Evolutionary conservation across 495 filamentous ascomycete genomes (phyloP).

Genomic region (Hypoxylon intermedium): DNA sequence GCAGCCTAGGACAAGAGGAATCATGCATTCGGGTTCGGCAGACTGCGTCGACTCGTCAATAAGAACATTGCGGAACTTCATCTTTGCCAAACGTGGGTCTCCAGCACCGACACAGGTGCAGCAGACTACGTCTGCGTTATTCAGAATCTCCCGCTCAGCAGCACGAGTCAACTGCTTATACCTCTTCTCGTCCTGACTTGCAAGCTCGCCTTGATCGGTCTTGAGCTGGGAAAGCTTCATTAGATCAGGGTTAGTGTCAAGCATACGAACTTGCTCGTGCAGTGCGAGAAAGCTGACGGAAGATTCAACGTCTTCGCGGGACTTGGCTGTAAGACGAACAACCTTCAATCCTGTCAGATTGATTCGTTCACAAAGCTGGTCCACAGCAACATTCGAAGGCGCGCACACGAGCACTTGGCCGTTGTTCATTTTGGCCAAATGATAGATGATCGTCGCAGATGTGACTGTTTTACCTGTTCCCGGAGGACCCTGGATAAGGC

Average conservation of each 20-base stretch:
- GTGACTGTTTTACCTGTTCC: constrained; percentile 99
- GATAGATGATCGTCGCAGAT: constrained; percentile 98
- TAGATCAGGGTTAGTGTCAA: constrained; percentile 93
- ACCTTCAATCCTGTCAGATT: constrained; percentile 94
- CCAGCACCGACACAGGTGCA: constrained; percentile 98
- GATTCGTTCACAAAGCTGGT: constrained; percentile 97
- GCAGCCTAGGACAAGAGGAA: constrained; percentile 94
- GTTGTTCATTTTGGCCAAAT: constrained; percentile 92
- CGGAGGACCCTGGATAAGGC: constrained; percentile 94
- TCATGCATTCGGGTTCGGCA: constrained; percentile 99
- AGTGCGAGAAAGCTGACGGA: constrained; percentile 93
- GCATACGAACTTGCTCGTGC: constrained; percentile 96
- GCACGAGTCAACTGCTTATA: constrained; percentile 92
- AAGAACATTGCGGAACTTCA: constrained; percentile 96
- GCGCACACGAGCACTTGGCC: constrained; percentile 96
- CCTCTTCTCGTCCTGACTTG: constrained; percentile 97
- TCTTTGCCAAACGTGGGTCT: constrained; percentile 91
- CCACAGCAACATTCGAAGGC: constrained; percentile 97
- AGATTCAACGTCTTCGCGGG: constrained; percentile 96
- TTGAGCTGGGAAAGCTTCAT: constrained; percentile 92
- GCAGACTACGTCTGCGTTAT: constrained; percentile 97
- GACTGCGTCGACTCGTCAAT: constrained; percentile 99
- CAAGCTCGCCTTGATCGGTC: constrained; percentile 87
- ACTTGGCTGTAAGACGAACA: constrained; percentile 98
- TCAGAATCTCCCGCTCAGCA: constrained; percentile 94